Percentiles rank a stretch among this genome's conserved stretches.
phyloP scores from a whole-genome alignment of 1,139 yeast genomes.

The Tardiomyces depauwii region DNA sequence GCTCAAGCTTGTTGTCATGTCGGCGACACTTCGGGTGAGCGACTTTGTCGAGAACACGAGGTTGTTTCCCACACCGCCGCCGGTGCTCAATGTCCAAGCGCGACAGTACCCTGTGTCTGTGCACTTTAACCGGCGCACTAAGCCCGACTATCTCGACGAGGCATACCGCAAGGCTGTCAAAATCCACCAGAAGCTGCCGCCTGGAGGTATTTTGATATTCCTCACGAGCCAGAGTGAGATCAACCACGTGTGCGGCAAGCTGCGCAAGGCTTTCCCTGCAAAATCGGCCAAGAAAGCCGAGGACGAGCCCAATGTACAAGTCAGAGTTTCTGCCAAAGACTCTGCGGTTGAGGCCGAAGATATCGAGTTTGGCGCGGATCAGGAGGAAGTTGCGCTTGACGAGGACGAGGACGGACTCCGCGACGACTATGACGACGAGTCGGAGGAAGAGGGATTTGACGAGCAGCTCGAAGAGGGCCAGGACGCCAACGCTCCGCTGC shows the following conservation, averaged over 20 bases:
- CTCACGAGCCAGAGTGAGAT: slow-evolving; percentile 94
- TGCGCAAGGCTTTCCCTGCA: slow-evolving; percentile 59
- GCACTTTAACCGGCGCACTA: slow-evolving; percentile 78
- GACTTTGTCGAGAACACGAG: slow-evolving; percentile 78
- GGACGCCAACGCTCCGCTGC: slow-evolving; percentile 68
- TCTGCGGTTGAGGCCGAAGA: slow-evolving; percentile 81
- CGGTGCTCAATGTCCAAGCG: slow-evolving; percentile 83
- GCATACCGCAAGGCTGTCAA: slow-evolving; percentile 78
- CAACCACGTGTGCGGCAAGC: slow-evolving; percentile 54
- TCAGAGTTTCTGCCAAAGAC: slow-evolving; percentile 45
- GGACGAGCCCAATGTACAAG: slow-evolving; percentile 31
- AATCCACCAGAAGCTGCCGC: slow-evolving; percentile 77
- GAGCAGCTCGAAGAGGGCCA: slow-evolving; percentile 69
- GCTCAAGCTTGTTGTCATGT: slow-evolving; percentile 57
- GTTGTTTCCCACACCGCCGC: slow-evolving; percentile 73
- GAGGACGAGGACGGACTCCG: slow-evolving; percentile 29
- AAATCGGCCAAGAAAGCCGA: slow-evolving; percentile 6
- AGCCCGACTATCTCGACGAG: slow-evolving; percentile 71
- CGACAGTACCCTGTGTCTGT: slow-evolving; percentile 91
- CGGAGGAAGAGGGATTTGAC: slow-evolving; percentile 78
- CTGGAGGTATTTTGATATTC: slow-evolving; percentile 88
- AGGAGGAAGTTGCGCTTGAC: slow-evolving; percentile 23
- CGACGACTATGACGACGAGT: slow-evolving; percentile 39
- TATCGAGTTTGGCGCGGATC: slow-evolving; percentile 56
- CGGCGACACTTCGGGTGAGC: slow-evolving; percentile 88